A percentile compares a stretch with the other conserved stretches of the same genome.
phyloP scores from a whole-genome alignment of 192 early-diverging fungal genomes.

The Coemansia sp. region DNA sequence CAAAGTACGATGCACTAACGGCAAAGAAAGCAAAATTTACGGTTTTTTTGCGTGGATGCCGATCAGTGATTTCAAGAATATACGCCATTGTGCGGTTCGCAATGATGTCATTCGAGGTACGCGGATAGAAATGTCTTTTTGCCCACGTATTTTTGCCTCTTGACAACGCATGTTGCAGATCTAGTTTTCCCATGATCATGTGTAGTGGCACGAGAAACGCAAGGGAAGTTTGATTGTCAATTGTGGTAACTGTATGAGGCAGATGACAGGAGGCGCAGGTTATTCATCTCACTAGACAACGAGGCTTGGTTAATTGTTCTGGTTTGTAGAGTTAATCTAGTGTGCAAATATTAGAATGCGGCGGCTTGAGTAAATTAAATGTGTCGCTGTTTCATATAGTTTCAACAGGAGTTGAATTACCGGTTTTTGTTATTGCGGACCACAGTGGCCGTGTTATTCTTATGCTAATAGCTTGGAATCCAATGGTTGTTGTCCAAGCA shows the following conservation, averaged over 20 bases:
- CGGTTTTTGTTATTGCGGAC: not conserved
- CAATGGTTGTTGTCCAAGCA: no score
- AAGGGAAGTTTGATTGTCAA: not conserved
- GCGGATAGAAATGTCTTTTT: not conserved
- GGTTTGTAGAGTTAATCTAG: not conserved
- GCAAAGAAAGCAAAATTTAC: conserved; percentile 1
- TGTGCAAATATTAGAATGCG: no score
- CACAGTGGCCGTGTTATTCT: not conserved
- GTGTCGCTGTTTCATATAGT: not conserved
- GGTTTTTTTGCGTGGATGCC: not conserved
- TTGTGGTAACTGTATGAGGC: not conserved
- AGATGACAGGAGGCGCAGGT: not conserved
- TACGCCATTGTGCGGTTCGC: not conserved
- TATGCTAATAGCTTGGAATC: not conserved
- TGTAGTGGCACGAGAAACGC: not conserved
- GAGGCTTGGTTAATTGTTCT: not conserved
- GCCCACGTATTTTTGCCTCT: not conserved
- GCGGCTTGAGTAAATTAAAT: not conserved
- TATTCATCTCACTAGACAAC: not conserved
- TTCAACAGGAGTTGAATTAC: not conserved
- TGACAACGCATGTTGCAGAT: not conserved
- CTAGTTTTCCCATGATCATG: not conserved
- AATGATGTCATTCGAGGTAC: not conserved
- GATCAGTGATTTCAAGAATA: not conserved
- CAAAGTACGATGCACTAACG: not conserved